These are phyloP conservation scores for Vitis rotundifolia DNA, from an alignment of 164 flowering plant genomes.

Conservation along the genomic window DNA sequence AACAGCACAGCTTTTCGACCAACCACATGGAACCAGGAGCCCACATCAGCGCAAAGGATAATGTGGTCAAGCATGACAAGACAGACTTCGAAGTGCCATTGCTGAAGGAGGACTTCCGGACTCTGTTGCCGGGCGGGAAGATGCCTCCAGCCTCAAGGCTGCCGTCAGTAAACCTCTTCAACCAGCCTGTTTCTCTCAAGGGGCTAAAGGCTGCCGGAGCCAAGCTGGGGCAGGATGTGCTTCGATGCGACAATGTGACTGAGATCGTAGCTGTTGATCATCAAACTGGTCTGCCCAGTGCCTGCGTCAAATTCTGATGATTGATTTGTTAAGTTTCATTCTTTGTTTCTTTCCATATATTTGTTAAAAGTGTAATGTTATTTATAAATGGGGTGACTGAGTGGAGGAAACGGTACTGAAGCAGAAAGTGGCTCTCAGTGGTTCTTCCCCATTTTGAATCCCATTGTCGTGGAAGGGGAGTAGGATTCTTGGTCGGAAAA, in stretches of 20 bases:
- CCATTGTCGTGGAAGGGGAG: too few relatives aligned
- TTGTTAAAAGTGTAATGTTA: not conserved
- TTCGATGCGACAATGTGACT: conserved; percentile 51
- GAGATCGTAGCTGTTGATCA: conserved; percentile 75
- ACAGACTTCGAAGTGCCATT: conserved; percentile 86
- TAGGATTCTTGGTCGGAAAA: too few relatives aligned
- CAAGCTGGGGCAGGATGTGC: conserved; percentile 81
- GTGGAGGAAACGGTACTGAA: conserved; percentile 10
- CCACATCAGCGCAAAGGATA: conserved; percentile 86
- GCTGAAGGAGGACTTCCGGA: conserved; percentile 61
- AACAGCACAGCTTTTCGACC: conserved; percentile 90
- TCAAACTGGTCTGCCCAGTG: conserved; percentile 71
- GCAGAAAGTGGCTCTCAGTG: too few relatives aligned
- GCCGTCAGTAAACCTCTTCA: conserved; percentile 86
- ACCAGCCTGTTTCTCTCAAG: conserved; percentile 76
- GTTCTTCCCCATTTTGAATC: too few relatives aligned
- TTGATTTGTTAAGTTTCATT: conserved; percentile 12
- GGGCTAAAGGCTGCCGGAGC: conserved; percentile 94
- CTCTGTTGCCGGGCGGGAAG: conserved; percentile 62
- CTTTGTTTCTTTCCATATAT: conserved; percentile 13
- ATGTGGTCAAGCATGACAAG: conserved; percentile 71
- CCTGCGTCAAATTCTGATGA: conserved; percentile 65
- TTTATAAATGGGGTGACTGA: not conserved
- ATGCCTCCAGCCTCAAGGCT: conserved; percentile 84
- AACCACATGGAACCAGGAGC: conserved; percentile 99